Conservation (phyloP, 225 moss, liverwort and hornwort genomes). For the Takakia lepidozioides region DNA sequence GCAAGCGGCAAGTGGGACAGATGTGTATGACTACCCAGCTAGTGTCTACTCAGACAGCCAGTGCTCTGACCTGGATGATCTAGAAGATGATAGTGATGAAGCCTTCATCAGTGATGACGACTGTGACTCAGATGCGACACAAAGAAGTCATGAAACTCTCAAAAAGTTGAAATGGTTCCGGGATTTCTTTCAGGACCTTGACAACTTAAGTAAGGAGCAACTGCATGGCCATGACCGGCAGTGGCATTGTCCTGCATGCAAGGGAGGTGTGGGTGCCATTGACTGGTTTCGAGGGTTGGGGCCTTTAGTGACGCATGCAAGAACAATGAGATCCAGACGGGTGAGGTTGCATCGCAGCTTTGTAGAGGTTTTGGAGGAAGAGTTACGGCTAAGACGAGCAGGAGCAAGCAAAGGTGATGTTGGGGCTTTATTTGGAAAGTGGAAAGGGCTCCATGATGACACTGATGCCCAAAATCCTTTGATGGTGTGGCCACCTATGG, state of each 20-base stretch:
- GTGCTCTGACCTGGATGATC: slow-evolving; percentile 6
- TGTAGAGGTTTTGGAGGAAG: slow-evolving; percentile 49
- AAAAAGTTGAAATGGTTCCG: slow-evolving; percentile 43
- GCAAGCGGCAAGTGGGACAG: slow-evolving; percentile 6
- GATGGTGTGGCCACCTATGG: slow-evolving; percentile 63
- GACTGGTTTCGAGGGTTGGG: slow-evolving; percentile 59
- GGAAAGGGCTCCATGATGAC: slow-evolving; percentile 41
- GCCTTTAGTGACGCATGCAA: slow-evolving; percentile 52
- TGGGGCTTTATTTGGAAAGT: slow-evolving; percentile 31
- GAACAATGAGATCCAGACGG: slow-evolving; percentile 44
- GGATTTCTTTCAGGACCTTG: slow-evolving; percentile 56
- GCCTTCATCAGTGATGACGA: slow-evolving; percentile 5
- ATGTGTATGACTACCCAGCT: slow-evolving; percentile 2
- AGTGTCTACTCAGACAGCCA: slow-evolving; percentile 7
- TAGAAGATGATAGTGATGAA: slow-evolving; percentile 11
- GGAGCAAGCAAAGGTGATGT: slow-evolving; percentile 30
- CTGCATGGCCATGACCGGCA: slow-evolving; percentile 51
- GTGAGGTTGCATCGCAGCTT: slow-evolving; percentile 55
- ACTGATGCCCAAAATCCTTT: slow-evolving; percentile 19
- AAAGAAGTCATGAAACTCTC: slow-evolving; percentile 43
- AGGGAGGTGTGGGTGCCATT: slow-evolving; percentile 49
- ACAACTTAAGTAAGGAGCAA: slow-evolving; percentile 42
- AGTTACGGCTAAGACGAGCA: slow-evolving; percentile 29
- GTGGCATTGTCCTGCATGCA: slow-evolving; percentile 67
- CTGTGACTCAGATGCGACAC: slow-evolving; percentile 36